phyloP scores from a whole-genome alignment of 805 yeast genomes.

The Schizosaccharomyces cryophilus region DNA sequence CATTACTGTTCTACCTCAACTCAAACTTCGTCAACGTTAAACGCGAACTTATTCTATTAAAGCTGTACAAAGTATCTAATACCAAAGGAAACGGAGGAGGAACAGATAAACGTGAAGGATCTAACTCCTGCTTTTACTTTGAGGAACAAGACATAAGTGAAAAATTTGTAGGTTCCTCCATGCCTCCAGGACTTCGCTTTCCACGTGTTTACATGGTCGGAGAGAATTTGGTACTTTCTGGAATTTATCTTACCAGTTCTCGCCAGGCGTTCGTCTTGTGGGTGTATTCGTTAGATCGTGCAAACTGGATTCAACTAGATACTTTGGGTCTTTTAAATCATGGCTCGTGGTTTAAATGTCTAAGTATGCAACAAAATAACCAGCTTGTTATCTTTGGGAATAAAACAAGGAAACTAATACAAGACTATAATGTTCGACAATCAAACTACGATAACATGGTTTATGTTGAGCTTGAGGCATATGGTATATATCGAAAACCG shows the following conservation, averaged over 20 bases:
- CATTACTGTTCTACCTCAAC: conserved; percentile 1
- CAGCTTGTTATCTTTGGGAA: conserved; percentile 1
- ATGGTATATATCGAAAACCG: not conserved
- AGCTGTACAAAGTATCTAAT: too few relatives aligned
- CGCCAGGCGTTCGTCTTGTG: not conserved
- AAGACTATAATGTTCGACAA: conserved; percentile 1
- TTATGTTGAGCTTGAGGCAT: conserved; percentile 1
- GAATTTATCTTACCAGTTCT: not conserved
- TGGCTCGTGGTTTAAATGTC: conserved; percentile 1
- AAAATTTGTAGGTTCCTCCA: not conserved
- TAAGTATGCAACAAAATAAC: not conserved
- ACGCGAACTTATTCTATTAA: not conserved
- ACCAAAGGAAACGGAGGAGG: not conserved
- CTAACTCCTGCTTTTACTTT: not conserved
- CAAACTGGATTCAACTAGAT: not conserved
- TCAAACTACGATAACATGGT: not conserved
- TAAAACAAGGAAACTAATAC: not conserved
- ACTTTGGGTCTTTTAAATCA: not conserved
- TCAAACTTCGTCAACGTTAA: conserved; percentile 1
- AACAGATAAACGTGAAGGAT: not conserved
- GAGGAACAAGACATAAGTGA: not conserved
- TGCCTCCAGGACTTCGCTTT: conserved; percentile 3
- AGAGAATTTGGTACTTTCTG: not conserved
- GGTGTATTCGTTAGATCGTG: not conserved
- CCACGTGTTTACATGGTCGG: not conserved